Evolutionary conservation across 176 grass and related monocot genomes (phyloP).

Genomic region (Oryza glaberrima): DNA sequence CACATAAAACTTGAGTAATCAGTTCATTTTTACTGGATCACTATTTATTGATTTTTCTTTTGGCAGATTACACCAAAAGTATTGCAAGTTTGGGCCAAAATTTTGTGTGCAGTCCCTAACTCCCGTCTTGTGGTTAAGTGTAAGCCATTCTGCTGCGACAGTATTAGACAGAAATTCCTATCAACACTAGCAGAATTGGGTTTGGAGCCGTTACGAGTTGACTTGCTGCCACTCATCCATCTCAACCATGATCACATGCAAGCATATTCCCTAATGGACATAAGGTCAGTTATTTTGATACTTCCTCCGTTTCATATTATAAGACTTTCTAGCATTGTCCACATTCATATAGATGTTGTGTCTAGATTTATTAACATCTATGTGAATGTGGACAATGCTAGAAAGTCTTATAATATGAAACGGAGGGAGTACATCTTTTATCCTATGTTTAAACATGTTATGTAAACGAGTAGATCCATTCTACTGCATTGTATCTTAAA

Average conservation of each 20-base stretch:
- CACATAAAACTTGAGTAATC: constrained; percentile 5
- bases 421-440: background rate
- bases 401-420: no score
- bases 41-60: constrained; percentile 26
- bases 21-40: constrained; percentile 26
- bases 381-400: no score
- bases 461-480: constrained; percentile 30
- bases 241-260: constrained; percentile 99
- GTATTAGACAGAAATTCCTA: constrained; percentile 85
- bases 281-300: constrained; percentile 58
- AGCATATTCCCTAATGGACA: constrained; percentile 98
- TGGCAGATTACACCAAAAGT: constrained; percentile 91
- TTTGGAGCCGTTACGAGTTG: constrained; percentile 80
- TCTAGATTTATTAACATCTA: no score
- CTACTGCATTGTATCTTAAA: background rate
- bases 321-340: no score
- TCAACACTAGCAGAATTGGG: constrained; percentile 84
- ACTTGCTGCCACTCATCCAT: constrained; percentile 95
- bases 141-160: constrained; percentile 96
- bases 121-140: constrained; percentile 96
- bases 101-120: constrained; percentile 88
- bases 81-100: constrained; percentile 93
- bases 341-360: no score
- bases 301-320: no score
- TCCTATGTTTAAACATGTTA: background rate